Percentiles rank a stretch among this genome's conserved stretches.
These are phyloP conservation scores for Citrus unshiu DNA, from an alignment of 345 rosid genomes.

Conservation along the genomic window DNA sequence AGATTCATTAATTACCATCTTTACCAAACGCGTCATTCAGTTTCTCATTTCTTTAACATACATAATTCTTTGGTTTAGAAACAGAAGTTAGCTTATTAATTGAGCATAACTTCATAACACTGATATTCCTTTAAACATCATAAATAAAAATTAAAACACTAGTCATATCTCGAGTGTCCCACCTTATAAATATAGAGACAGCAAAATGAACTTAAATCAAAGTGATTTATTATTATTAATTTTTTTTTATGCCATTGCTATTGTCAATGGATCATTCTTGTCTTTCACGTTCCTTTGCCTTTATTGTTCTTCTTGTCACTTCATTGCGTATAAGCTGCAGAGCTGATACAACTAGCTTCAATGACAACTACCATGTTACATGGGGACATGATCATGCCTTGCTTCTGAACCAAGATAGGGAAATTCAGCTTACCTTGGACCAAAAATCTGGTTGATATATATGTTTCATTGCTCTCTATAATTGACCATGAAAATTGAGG, in stretches of 20 bases:
- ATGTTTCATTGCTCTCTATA: background rate
- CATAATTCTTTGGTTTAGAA: background rate
- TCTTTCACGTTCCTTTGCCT: background rate
- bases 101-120: background rate
- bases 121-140: background rate
- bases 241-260: background rate
- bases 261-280: background rate
- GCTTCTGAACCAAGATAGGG: background rate
- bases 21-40: background rate
- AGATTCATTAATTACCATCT: background rate
- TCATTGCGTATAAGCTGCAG: background rate
- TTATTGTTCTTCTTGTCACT: background rate
- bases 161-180: too few species aligned
- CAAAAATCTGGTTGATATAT: background rate
- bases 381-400: conserved; percentile 9
- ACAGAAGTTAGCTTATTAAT: too few species aligned
- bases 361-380: background rate
- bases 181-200: background rate
- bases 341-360: background rate
- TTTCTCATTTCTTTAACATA: background rate
- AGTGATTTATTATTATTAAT: background rate
- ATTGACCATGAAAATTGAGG: background rate
- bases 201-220: background rate
- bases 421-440: conserved; percentile 4
- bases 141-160: background rate